A percentile compares a stretch with the other conserved stretches of the same genome.
Evolutionary conservation across 2,329 filamentous ascomycete genomes (phyloP).

Genomic region (Stagonosporopsis vannaccii): DNA sequence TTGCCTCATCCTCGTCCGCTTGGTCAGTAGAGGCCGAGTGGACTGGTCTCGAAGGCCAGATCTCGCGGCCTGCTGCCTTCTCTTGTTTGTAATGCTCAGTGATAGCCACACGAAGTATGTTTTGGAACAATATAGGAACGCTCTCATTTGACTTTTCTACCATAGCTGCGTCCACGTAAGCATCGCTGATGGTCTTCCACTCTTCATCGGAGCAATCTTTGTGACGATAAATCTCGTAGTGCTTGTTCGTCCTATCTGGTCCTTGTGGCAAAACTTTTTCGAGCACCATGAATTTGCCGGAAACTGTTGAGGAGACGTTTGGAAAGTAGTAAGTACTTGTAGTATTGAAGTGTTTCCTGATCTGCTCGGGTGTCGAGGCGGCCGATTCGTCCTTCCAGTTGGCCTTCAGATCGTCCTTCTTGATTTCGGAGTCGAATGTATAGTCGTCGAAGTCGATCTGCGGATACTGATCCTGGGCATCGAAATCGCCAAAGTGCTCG

Average conservation of each 20-base stretch:
- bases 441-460: neutral
- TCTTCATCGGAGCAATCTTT: conserved; percentile 63
- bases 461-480: neutral
- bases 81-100: conserved; percentile 8
- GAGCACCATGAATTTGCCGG: neutral
- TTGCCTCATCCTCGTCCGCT: conserved; percentile 3
- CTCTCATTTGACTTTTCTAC: neutral
- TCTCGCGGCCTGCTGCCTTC: conserved; percentile 1
- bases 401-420: neutral
- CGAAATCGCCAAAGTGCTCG: conserved; percentile 8
- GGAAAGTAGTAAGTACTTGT: neutral
- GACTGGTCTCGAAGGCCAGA: conserved; percentile 3
- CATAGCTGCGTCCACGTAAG: conserved; percentile 66
- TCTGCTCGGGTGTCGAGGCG: neutral
- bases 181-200: conserved; percentile 61
- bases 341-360: neutral
- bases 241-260: neutral
- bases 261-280: neutral
- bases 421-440: neutral
- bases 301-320: neutral
- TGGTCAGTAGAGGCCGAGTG: neutral
- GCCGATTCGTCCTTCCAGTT: conserved; percentile 5
- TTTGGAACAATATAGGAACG: neutral
- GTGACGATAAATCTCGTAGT: conserved; percentile 65
- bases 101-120: neutral